Conservation (phyloP, 192 early-diverging fungal genomes). For the Coemansia sp. region DNA sequence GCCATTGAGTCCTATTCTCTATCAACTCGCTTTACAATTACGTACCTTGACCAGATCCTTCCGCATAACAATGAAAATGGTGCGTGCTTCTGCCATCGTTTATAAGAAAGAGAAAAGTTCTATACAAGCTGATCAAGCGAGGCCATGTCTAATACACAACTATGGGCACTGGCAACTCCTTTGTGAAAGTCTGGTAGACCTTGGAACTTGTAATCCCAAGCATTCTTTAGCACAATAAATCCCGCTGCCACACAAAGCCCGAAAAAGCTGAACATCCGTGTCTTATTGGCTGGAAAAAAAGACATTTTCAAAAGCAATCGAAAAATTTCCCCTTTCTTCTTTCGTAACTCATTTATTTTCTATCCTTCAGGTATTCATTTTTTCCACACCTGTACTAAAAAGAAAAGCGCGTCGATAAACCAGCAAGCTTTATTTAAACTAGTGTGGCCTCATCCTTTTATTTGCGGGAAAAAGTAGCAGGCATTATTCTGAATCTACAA, state of each 20-base stretch:
- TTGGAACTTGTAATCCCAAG: too few relatives aligned
- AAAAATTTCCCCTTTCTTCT: neutral
- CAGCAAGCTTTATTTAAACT: neutral
- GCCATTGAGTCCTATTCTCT: too few relatives aligned
- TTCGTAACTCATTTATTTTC: conserved; percentile 15
- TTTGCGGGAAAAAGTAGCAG: conserved; percentile 1
- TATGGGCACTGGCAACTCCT: too few relatives aligned
- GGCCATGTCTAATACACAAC: too few relatives aligned
- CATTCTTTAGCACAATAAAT: too few relatives aligned
- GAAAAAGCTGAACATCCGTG: neutral
- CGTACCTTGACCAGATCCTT: conserved; percentile 73
- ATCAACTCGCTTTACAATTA: too few relatives aligned
- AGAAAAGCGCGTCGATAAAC: conserved; percentile 30
- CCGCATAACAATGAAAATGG: conserved; percentile 77
- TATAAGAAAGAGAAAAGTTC: too few relatives aligned
- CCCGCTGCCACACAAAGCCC: neutral
- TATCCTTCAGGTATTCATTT: conserved; percentile 15
- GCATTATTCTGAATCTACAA: conserved; percentile 1
- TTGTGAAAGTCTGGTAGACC: too few relatives aligned
- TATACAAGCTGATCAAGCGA: too few relatives aligned
- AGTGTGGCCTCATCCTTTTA: neutral
- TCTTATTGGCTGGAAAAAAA: neutral
- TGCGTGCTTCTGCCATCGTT: conserved; percentile 60
- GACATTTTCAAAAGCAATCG: conserved; percentile 7
- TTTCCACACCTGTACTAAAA: conserved; percentile 40